These are phyloP conservation scores for Annona cherimola DNA, from an alignment of 164 flowering plant species.

Conservation along the genomic window DNA sequence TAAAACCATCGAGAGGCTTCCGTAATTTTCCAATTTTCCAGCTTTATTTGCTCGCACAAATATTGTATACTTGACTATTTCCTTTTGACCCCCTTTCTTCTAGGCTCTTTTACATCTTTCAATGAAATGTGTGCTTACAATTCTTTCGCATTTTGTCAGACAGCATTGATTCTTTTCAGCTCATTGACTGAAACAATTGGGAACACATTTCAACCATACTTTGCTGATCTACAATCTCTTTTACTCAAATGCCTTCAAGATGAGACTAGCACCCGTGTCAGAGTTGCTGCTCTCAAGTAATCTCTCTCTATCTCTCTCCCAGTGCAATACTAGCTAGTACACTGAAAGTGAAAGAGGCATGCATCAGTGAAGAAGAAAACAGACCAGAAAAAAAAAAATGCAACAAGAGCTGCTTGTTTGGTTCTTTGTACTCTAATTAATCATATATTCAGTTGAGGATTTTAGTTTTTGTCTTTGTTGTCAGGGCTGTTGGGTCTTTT, in stretches of 20 bases:
- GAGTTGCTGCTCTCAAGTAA: constrained; percentile 98
- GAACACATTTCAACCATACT: constrained; percentile 69
- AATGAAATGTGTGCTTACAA: constrained; percentile 7
- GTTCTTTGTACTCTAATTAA: background rate
- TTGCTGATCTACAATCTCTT: constrained; percentile 69
- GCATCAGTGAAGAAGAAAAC: too few relatives aligned
- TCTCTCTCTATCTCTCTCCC: background rate
- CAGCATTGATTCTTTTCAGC: constrained; percentile 91
- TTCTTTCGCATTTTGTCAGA: constrained; percentile 34
- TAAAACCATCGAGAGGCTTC: background rate
- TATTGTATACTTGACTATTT: background rate
- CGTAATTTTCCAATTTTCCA: background rate
- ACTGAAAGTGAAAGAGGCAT: background rate
- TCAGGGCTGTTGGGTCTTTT: constrained; percentile 96
- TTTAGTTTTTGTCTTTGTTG: constrained; percentile 8
- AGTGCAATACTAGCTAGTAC: background rate
- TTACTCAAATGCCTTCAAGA: constrained; percentile 86
- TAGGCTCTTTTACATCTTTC: background rate
- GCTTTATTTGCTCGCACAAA: background rate
- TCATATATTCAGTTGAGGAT: background rate
- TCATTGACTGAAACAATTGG: constrained; percentile 96
- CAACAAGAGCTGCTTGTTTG: background rate
- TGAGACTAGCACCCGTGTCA: constrained; percentile 85
- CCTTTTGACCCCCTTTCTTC: background rate
- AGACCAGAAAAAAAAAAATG: background rate